Conservation (phyloP, 305 asterid genomes). For the Solanum hybrid region DNA sequence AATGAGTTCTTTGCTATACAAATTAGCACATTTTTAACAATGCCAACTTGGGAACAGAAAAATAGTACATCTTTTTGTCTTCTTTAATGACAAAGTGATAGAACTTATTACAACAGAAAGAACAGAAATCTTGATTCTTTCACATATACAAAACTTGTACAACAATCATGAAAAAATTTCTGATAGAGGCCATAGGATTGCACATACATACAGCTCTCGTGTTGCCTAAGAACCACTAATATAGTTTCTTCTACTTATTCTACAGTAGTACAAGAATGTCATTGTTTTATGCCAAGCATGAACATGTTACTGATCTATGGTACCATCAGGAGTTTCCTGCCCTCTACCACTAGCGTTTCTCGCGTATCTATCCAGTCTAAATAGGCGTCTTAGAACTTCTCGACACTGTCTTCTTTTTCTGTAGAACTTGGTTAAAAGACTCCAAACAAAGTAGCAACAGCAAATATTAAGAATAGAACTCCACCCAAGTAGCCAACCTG, state of each 20-base stretch:
- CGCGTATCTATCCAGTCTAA: not conserved
- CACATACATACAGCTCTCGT: not conserved
- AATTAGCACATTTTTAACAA: not conserved
- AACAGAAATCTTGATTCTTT: not conserved
- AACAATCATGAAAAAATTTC: not conserved
- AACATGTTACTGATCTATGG: conserved; percentile 3
- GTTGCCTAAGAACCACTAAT: not conserved
- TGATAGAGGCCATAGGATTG: not conserved
- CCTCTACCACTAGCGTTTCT: not conserved
- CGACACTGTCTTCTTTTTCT: not conserved
- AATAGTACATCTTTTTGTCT: not conserved
- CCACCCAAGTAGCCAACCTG: conserved; percentile 73
- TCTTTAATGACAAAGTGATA: not conserved
- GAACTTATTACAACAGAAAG: not conserved
- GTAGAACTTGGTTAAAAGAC: conserved; percentile 28
- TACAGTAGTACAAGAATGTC: conserved; percentile 6
- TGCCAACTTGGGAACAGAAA: not conserved
- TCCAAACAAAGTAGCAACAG: conserved; percentile 56
- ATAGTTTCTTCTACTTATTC: not conserved
- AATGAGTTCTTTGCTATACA: not conserved
- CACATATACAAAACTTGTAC: not conserved
- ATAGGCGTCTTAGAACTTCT: not conserved
- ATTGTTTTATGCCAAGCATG: not conserved
- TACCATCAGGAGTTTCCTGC: not conserved
- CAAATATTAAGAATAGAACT: conserved; percentile 44